Conservation (phyloP, 768 basidiomycete species). For the Pisolithus tinctorius region DNA sequence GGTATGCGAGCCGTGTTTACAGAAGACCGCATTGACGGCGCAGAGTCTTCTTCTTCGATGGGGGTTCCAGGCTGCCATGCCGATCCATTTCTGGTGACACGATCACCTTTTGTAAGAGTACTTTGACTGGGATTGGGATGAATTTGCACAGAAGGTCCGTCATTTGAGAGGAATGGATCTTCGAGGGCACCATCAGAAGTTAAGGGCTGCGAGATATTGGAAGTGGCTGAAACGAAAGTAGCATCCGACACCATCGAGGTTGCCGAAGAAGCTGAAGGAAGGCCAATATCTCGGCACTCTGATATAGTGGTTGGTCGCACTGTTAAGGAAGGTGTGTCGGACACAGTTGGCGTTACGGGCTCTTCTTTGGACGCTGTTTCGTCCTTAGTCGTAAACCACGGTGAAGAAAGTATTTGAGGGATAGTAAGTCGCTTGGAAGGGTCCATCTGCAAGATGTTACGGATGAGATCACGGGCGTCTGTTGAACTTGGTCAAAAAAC, state of each 20-base stretch:
- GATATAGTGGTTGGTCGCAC: slow-evolving; percentile 10
- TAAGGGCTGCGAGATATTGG: slow-evolving; percentile 43
- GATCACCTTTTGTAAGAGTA: slow-evolving; percentile 46
- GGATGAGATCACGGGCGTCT: slow-evolving; percentile 86
- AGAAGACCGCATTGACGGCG: slow-evolving; percentile 22
- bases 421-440: slow-evolving; percentile 71
- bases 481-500: slow-evolving; percentile 7
- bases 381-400: slow-evolving; percentile 65
- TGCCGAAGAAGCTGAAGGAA: slow-evolving; percentile 39
- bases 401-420: slow-evolving; percentile 75
- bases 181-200: slow-evolving; percentile 36
- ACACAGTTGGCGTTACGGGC: slow-evolving; percentile 27
- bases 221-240: slow-evolving; percentile 50
- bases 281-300: slow-evolving; percentile 18
- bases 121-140: slow-evolving; percentile 51
- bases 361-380: slow-evolving; percentile 8
- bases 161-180: slow-evolving; percentile 7
- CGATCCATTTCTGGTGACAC: slow-evolving; percentile 23
- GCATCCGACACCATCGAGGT: slow-evolving; percentile 32
- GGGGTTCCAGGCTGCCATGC: slow-evolving; percentile 42
- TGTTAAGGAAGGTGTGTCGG: slow-evolving; percentile 24
- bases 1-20: slow-evolving; percentile 31
- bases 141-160: slow-evolving; percentile 23
- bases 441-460: slow-evolving; percentile 70
- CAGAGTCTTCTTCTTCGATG: slow-evolving; percentile 41